phyloP scores from a whole-genome alignment of 192 early-diverging fungal species.

The Powellomyces hirtus region DNA sequence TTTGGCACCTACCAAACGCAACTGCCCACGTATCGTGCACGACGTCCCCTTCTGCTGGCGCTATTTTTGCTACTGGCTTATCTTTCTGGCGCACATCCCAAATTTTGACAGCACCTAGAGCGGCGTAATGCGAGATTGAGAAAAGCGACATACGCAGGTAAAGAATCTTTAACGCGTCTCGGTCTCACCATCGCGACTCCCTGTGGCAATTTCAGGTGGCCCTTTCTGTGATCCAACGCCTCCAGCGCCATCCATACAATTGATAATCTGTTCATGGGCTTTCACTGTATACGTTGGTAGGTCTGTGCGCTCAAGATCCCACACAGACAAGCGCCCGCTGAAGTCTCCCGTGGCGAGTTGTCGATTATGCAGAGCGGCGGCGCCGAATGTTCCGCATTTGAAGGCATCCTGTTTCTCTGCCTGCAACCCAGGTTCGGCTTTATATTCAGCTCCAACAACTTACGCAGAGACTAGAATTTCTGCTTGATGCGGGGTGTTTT shows the following conservation, averaged over 20 bases:
- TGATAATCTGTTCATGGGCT: constrained; percentile 66
- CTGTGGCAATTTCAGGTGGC: constrained; percentile 68
- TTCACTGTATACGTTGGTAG: constrained; percentile 53
- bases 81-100: constrained; percentile 70
- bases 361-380: constrained; percentile 43
- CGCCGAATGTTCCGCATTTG: constrained; percentile 61
- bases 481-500: too few species aligned
- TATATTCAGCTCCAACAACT: too few species aligned
- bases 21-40: constrained; percentile 66
- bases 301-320: constrained; percentile 62
- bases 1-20: constrained; percentile 54
- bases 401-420: constrained; percentile 50
- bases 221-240: constrained; percentile 39
- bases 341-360: constrained; percentile 73
- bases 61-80: constrained; percentile 58
- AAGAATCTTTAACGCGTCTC: constrained; percentile 18
- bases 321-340: constrained; percentile 53
- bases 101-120: constrained; percentile 65
- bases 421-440: constrained; percentile 25
- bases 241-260: constrained; percentile 65
- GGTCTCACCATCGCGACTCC: constrained; percentile 69
- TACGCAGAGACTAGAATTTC: too few species aligned
- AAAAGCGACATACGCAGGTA: too few species aligned
- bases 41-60: constrained; percentile 43
- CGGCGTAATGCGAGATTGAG: too few species aligned